Base-by-base conservation (phyloP, 2,329 filamentous ascomycete species). In the Setomelanomma holmii region DNA sequence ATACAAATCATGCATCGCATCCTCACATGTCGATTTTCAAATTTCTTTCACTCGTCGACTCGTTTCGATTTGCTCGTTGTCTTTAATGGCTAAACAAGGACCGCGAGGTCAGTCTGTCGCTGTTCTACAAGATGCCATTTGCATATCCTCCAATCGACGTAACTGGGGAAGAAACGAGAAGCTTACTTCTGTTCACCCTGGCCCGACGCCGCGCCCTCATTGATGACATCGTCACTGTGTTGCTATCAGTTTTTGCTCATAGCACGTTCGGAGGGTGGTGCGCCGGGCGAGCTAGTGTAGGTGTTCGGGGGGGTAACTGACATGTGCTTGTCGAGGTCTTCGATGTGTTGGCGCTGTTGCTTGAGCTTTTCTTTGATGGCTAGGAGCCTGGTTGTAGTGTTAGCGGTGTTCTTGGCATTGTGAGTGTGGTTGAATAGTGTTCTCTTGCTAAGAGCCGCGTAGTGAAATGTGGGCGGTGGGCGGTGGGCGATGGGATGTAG, bases 271-370 rank as follows among this genome's bases (percentile, higher is more conserved):
- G 12, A 6, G 10, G 10, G 39, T 24, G 22, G 34, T 3, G 34
- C 34, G 34, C n/a, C 5, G 51, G n/a, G 30, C 61, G 62, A 39
- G 66, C 64, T 58, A 14, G 8, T 45, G 14, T 45, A 39, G 24
- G 12, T 14, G 20, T 22, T 8, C 38, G 38, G 39, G 48, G 24
- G 38, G 44, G 40, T 54, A 60, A n/a, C 88, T 73, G 79, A 95
- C 91, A 96, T 92, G 84, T 96, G 90, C 71, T 89, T 84, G 69
- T 91, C 87, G 58, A 97, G 86, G 75, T 93, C 88, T 73, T 93
- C 82, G 62, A 97, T 86, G 80, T 96, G 91, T 64, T 86, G 79
- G 76, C 90, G 86, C 81, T 96, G 91, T 77, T 90, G 86, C 58
- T 77, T 71, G 61, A 97, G 84, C 75, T 84, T 86, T 59, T 79